A percentile compares a stretch with the other conserved stretches of the same genome.
Conservation (phyloP, 768 basidiomycete species). For the Leccinum incarnatum region DNA sequence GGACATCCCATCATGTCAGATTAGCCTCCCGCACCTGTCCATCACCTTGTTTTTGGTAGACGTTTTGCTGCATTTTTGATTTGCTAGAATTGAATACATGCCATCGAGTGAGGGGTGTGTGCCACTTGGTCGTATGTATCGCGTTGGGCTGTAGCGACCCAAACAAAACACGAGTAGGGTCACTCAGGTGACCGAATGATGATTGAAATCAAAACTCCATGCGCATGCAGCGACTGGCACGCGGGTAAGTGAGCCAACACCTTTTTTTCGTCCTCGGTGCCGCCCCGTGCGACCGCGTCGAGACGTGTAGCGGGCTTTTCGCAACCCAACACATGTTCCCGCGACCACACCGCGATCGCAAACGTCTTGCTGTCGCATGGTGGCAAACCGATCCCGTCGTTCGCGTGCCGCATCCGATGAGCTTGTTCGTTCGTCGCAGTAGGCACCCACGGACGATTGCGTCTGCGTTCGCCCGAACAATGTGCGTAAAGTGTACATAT, state of each 20-base stretch:
- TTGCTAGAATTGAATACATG: slow-evolving; percentile 3
- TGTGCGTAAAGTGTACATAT: slow-evolving; percentile 4
- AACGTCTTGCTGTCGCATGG: slow-evolving; percentile 8
- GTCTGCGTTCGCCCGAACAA: neutral
- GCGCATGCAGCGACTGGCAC: slow-evolving; percentile 4
- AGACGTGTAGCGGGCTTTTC: slow-evolving; percentile 15
- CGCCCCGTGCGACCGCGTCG: neutral
- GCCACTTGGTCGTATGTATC: neutral
- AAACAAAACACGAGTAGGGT: neutral
- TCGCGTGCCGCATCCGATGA: slow-evolving; percentile 3
- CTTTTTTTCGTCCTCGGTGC: slow-evolving; percentile 2
- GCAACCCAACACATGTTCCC: slow-evolving; percentile 14
- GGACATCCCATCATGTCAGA: slow-evolving; percentile 16
- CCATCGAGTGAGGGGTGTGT: slow-evolving; percentile 11
- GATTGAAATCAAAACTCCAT: neutral
- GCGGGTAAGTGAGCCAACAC: slow-evolving; percentile 3
- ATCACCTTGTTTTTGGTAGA: slow-evolving; percentile 13
- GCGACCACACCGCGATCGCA: slow-evolving; percentile 29
- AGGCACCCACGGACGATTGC: slow-evolving; percentile 9
- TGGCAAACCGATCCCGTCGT: slow-evolving; percentile 15
- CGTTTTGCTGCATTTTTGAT: slow-evolving; percentile 10
- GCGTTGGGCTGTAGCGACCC: neutral
- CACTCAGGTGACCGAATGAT: neutral
- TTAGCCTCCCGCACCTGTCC: slow-evolving; percentile 19
- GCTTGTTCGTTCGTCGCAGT: neutral